Evolutionary conservation across 2,329 filamentous ascomycete species (phyloP), one percentile per base, ranked within the genome.

Genomic region (Aspergillus hortae): DNA sequence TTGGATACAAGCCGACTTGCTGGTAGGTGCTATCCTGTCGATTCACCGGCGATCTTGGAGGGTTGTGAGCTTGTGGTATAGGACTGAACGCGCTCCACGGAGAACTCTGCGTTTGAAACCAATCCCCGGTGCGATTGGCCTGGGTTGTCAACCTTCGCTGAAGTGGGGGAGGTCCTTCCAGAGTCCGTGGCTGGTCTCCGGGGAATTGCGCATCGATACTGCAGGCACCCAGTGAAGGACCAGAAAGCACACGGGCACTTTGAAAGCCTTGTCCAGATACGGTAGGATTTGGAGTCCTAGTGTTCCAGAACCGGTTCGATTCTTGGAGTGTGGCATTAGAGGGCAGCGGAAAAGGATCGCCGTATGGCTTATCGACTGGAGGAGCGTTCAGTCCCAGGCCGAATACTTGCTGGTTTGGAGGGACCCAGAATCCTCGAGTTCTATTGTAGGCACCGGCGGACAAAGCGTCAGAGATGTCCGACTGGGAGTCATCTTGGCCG

Each of bases 391-490:
- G 48, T 6, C 54, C 60, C 58, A 57, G 61, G 53, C 66, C 67
- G 62, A 64, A 67, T 55, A 49, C 53, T 41, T 56, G 49, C 40
- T 67, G 65, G n/a, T 59, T 36, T 23, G 60, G 57, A 17, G 63
- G 54, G 5, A 44, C 51, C 68, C 69, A 71, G 44, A 69, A 60
- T 19, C 61, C 68, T 44, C 71, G 65, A 52, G 67, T 57, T 56
- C 67, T 66, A 50, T 68, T 75, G 57, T 73, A 77, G n/a, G 66
- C 67, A 32, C 68, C 71, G 30, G 68, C 65, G 33, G 73, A 71
- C 48, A 75, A 55, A 17, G 66, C 64, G 40, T 78, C 75, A 10
- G 70, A 76, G 47, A 73, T 68, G 38, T 78, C 75, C 32, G 74
- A 75, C 35, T 68, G 70, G 14, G 69, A 67, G 59, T 78, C 74